Evolutionary conservation across 2,329 filamentous ascomycete species (phyloP), one percentile per base, ranked within the genome.

Genomic region (Aspergillus floridensis): DNA sequence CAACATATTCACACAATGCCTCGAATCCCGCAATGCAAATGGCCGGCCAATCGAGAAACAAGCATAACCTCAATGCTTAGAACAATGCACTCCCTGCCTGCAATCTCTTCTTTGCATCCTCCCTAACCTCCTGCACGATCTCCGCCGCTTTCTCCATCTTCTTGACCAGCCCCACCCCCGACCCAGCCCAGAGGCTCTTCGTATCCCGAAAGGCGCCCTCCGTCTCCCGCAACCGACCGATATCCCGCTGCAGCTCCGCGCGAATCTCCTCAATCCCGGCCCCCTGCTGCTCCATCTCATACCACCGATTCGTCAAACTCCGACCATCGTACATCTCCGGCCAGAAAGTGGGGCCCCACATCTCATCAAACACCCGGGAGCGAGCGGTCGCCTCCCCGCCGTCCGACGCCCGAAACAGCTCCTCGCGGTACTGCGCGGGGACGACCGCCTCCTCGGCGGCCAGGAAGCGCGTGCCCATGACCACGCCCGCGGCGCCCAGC

Each of bases 401-500:
- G 67, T 85, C 82, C 1, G 60, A 71, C 2, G 80, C 79, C 6
- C 73, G 64, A 1, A 85, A 49, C 0, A 84, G 72, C 44, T 79
- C 81, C 16, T 77, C 60, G 57, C 74, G 74, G 63, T 84, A 85
- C 0, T 80, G 80, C 41, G 72, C 71, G 3, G 78, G 68, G 19
- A 84, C 76, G 16, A 72, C 72, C 1, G 81, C 77, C 65, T 84
- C 81, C 0, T 69, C 68, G 0, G 74, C 65, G 1, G 84, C 84
- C 0, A 89, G 78, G 54, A 86, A 85, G 10, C 84, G 78, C 0
- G 87, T 89, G 0, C 86, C 87, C 75, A 89, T 78, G 0, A 80
- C 82, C 0, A 82, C 77, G 0, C 82, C 86, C 0, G 76, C 70
- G 1, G 82, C 82, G 0, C 83, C 82, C 0, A 84, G 74, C 1